phyloP scores from a whole-genome alignment of 164 flowering plant species.

The Macadamia integrifolia region DNA sequence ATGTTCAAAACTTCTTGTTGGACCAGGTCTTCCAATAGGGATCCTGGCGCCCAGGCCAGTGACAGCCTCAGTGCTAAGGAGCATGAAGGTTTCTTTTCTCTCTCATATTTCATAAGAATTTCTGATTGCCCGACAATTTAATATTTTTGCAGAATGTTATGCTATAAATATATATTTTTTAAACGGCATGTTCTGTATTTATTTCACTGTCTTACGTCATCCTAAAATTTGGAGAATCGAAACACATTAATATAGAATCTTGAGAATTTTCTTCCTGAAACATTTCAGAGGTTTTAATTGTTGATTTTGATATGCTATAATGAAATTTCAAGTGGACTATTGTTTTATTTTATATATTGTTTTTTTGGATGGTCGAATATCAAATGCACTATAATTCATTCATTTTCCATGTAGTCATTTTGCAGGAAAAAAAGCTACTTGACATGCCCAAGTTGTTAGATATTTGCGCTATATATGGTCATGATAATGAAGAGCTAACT shows the following conservation, averaged over 20 bases:
- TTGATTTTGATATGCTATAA: too few species aligned
- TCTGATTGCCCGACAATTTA: too few species aligned
- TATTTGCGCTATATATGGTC: constrained; percentile 91
- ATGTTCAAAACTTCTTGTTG: constrained; percentile 3
- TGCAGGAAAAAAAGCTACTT: constrained; percentile 90
- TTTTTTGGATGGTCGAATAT: not conserved
- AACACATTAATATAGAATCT: not conserved
- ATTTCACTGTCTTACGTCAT: not conserved
- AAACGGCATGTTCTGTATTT: not conserved
- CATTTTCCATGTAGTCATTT: constrained; percentile 53
- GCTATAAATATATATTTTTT: not conserved
- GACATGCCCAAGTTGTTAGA: constrained; percentile 89
- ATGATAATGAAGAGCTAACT: constrained; percentile 80
- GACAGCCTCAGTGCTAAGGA: constrained; percentile 70
- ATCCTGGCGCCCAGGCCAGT: constrained; percentile 65
- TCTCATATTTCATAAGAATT: too few species aligned
- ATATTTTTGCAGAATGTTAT: too few species aligned
- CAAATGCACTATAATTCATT: constrained; percentile 27
- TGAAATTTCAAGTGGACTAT: too few species aligned
- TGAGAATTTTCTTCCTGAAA: not conserved
- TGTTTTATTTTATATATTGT: not conserved
- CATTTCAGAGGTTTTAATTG: not conserved
- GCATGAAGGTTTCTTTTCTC: constrained; percentile 55
- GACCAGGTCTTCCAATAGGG: constrained; percentile 80
- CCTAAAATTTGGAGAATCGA: too few species aligned